Conservation (phyloP, 2,329 filamentous ascomycete species). For the Zymoseptoria ardabiliae region DNA sequence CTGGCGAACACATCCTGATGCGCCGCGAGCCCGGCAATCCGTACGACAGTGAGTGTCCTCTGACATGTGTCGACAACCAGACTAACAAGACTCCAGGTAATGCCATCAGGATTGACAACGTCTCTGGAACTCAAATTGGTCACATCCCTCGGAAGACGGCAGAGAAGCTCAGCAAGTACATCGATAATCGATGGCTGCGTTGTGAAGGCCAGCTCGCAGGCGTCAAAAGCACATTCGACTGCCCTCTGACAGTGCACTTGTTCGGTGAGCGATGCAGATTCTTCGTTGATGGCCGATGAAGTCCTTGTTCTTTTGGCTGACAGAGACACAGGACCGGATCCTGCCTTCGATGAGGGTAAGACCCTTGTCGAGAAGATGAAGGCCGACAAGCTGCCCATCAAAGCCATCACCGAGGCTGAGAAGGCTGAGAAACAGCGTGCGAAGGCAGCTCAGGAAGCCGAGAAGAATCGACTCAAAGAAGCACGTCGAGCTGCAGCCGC, state of each 20-base stretch:
- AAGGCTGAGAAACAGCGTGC: conserved; percentile 23
- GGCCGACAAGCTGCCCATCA: conserved; percentile 54
- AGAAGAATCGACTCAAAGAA: conserved; percentile 18
- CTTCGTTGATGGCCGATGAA: background rate
- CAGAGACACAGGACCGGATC: conserved; percentile 37
- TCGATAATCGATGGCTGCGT: conserved; percentile 53
- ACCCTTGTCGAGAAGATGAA: conserved; percentile 30
- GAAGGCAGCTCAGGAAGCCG: conserved; percentile 16
- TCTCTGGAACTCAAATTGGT: conserved; percentile 66
- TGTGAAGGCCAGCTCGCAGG: conserved; percentile 66
- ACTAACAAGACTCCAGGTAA: conserved; percentile 39
- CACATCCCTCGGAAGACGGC: conserved; percentile 64
- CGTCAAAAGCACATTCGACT: conserved; percentile 60
- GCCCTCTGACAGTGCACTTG: conserved; percentile 61
- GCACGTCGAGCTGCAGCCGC: conserved; percentile 21
- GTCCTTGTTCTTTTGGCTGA: background rate
- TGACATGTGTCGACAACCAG: background rate
- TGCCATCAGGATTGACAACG: conserved; percentile 72
- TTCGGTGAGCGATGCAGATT: conserved; percentile 40
- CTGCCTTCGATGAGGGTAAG: background rate
- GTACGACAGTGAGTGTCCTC: conserved; percentile 40
- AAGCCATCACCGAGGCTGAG: conserved; percentile 35
- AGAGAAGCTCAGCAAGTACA: conserved; percentile 63
- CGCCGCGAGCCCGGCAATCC: conserved; percentile 60
- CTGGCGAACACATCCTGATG: conserved; percentile 57